These are phyloP conservation scores for Pseudocercospora cruenta DNA, from an alignment of 2,329 filamentous ascomycete genomes.

Conservation along the genomic window DNA sequence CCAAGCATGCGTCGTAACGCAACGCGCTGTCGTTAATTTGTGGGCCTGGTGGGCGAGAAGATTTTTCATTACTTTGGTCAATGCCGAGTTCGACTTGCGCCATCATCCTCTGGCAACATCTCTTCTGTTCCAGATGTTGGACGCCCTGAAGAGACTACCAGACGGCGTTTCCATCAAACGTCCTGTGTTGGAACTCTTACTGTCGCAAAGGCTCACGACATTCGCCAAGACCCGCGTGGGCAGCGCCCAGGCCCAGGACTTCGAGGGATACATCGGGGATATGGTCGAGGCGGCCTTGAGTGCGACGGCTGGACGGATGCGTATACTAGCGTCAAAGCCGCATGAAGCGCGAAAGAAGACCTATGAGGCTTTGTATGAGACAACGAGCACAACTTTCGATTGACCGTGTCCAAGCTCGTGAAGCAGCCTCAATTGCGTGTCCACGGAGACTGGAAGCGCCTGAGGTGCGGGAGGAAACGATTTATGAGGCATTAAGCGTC, in stretches of 20 bases:
- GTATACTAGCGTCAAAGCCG: neutral
- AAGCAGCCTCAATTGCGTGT: too few species aligned
- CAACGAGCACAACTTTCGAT: neutral
- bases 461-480: too few species aligned
- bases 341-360: neutral
- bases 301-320: neutral
- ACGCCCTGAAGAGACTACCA: neutral
- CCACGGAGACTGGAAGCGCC: too few species aligned
- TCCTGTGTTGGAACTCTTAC: neutral
- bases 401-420: neutral
- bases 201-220: neutral
- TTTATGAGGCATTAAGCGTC: too few species aligned
- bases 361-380: neutral
- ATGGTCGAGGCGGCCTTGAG: neutral
- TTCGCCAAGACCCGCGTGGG: neutral
- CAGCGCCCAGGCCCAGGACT: neutral
- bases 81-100: neutral
- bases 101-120: neutral
- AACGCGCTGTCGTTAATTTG: neutral
- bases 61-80: neutral
- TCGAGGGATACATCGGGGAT: neutral
- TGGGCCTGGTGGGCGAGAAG: neutral
- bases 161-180: neutral
- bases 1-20: neutral
- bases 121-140: neutral